Percentiles rank a stretch among this genome's conserved stretches.
Conservation (phyloP, 2,329 filamentous ascomycete genomes). For the Fusarium nanum region DNA sequence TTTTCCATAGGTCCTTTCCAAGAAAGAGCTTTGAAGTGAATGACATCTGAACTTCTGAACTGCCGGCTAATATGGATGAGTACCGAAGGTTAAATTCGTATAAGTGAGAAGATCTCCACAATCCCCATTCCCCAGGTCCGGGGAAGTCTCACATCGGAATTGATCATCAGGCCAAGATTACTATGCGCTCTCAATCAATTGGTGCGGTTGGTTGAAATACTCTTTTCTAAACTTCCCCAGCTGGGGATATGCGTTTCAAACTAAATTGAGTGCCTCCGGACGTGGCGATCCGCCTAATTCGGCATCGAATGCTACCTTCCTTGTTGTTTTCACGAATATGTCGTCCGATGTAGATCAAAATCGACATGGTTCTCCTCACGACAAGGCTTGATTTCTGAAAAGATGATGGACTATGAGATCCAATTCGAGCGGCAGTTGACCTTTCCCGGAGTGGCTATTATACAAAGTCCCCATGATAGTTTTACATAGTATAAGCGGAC, state of each 20-base stretch:
- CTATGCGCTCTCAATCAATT: slow-evolving; percentile 6
- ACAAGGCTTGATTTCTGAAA: neutral
- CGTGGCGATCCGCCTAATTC: slow-evolving; percentile 3
- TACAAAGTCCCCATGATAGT: neutral
- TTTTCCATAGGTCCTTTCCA: neutral
- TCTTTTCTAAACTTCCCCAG: slow-evolving; percentile 2
- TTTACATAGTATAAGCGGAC: slow-evolving; percentile 16
- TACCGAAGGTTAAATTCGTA: slow-evolving; percentile 20
- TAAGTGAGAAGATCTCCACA: slow-evolving; percentile 16
- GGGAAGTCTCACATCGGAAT: slow-evolving; percentile 14
- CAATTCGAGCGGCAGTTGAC: slow-evolving; percentile 8
- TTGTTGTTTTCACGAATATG: neutral
- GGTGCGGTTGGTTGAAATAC: slow-evolving; percentile 8
- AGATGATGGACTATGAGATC: neutral
- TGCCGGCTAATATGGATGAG: slow-evolving; percentile 20
- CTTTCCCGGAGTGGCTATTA: neutral
- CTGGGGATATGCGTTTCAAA: slow-evolving; percentile 1
- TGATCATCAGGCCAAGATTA: slow-evolving; percentile 12
- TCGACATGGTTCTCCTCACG: slow-evolving; percentile 5
- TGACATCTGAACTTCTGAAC: neutral
- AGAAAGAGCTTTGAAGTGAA: neutral
- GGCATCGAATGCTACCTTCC: slow-evolving; percentile 16
- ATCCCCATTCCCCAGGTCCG: slow-evolving; percentile 2
- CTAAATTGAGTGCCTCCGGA: neutral
- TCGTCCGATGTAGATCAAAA: slow-evolving; percentile 6